These are phyloP conservation scores for Mucor indicus DNA, from an alignment of 371 early-diverging fungal species.

Conservation along the genomic window DNA sequence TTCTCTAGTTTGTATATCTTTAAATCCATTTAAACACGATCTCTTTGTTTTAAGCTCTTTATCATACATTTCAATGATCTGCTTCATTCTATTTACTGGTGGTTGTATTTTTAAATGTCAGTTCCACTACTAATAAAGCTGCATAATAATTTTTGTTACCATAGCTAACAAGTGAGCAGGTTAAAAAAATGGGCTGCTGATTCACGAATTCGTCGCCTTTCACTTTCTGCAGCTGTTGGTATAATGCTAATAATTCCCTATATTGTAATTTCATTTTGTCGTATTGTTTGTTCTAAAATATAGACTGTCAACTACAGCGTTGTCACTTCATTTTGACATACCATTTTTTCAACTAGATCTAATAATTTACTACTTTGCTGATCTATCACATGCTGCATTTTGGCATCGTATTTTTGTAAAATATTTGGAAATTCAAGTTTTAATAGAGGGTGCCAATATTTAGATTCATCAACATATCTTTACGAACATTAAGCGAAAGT, in stretches of 20 bases:
- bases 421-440: constrained; percentile 26
- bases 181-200: constrained; percentile 23
- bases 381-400: constrained; percentile 23
- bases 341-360: constrained; percentile 30
- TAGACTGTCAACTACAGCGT: neutral
- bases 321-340: too few relatives aligned
- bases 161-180: constrained; percentile 33
- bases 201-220: constrained; percentile 16
- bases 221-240: constrained; percentile 10
- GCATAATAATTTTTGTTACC: constrained; percentile 25
- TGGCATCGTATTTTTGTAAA: constrained; percentile 28
- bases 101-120: neutral
- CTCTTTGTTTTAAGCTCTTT: constrained; percentile 24
- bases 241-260: constrained; percentile 17
- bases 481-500: neutral
- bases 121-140: neutral
- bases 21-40: constrained; percentile 17
- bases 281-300: constrained; percentile 28
- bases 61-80: constrained; percentile 31
- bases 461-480: constrained; percentile 43
- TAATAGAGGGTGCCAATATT: constrained; percentile 47
- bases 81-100: constrained; percentile 13
- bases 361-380: constrained; percentile 19
- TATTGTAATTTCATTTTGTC: constrained; percentile 32
- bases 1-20: constrained; percentile 22